phyloP scores from a whole-genome alignment of 495 filamentous ascomycete species.

The Aspergillus incahuasiensis region DNA sequence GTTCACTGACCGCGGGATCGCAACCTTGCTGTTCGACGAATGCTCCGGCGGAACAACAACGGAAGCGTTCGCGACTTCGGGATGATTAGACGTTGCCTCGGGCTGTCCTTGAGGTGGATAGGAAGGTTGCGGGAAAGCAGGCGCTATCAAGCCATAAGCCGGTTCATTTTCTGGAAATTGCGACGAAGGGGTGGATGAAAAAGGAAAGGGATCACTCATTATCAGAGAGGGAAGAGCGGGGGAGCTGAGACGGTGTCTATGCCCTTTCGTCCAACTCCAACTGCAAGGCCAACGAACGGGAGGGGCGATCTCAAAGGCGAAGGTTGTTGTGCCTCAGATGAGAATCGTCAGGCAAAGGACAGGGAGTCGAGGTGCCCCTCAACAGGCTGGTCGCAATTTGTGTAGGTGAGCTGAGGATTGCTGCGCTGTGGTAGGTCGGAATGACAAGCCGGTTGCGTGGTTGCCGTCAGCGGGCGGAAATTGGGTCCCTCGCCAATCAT shows the following conservation, averaged over 20 bases:
- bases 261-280: conserved; percentile 10
- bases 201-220: conserved; percentile 30
- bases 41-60: conserved; percentile 16
- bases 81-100: conserved; percentile 17
- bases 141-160: conserved; percentile 17
- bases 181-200: conserved; percentile 18
- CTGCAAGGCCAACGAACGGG: conserved; percentile 5
- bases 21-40: conserved; percentile 30
- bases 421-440: conserved; percentile 5
- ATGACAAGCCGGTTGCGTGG: background rate
- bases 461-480: conserved; percentile 15
- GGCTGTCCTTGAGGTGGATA: conserved; percentile 7
- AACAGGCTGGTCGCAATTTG: background rate
- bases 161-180: conserved; percentile 21
- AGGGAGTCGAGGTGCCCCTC: background rate
- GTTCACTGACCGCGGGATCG: conserved; percentile 33
- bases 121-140: conserved; percentile 19
- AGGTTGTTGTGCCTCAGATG: background rate
- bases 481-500: conserved; percentile 6
- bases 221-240: conserved; percentile 9
- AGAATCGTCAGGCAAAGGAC: background rate
- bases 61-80: conserved; percentile 14
- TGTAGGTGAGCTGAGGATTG: background rate
- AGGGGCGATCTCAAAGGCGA: background rate
- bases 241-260: background rate